Base-by-base conservation (phyloP, 2,329 filamentous ascomycete genomes). In the Cryphonectria nitschkei region DNA sequence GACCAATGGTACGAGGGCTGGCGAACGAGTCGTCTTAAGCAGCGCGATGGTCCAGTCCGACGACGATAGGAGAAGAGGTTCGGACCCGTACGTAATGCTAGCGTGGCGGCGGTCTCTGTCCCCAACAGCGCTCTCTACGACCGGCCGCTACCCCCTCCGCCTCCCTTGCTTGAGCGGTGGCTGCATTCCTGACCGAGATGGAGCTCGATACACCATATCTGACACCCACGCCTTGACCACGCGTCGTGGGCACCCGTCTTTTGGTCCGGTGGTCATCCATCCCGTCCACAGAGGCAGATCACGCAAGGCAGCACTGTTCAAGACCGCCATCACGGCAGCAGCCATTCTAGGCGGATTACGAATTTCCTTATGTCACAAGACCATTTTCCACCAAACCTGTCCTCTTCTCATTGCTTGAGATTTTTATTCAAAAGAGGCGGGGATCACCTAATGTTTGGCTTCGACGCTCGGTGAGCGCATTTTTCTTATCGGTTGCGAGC, bases 1-100 rank as follows among this genome's bases (percentile, higher is more conserved):
- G 94, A 97, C 78, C 88, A 94, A 76, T 98, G 94, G 93, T 98
- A 98, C 77, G 95, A 98, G 81, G 91, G 93, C 76, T 98, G 95
- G 96, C 90, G 96, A 81, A 98, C 89, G 11, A 90, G 84, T 81
- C 84, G 88, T 69, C 85, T 91, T 74, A 90, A 90, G 81, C 82
- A 85, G 73, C 83, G 84, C 69, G 82, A 86, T 70, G 77, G 81
- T n/a, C 69, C 76, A 68, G 79, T 78, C 75, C 72, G 80, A 72
- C 80, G 79, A 73, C 80, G 82, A 77, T 84, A 74, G 78, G 75
- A 69, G 62, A 70, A 37, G 64, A 68, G 67, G 60, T 72, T 70
- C 68, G 72, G 70, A 70, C 52, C 65, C 56, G 65, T 46, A 9
- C 26, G 68, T 29, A 29, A 69, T 32, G 64, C 58, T 56, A 67